A percentile compares a stretch with the other conserved stretches of the same genome.
Conservation (phyloP, 352 stramenopile genomes). For the Phytophthora tentaculata region DNA sequence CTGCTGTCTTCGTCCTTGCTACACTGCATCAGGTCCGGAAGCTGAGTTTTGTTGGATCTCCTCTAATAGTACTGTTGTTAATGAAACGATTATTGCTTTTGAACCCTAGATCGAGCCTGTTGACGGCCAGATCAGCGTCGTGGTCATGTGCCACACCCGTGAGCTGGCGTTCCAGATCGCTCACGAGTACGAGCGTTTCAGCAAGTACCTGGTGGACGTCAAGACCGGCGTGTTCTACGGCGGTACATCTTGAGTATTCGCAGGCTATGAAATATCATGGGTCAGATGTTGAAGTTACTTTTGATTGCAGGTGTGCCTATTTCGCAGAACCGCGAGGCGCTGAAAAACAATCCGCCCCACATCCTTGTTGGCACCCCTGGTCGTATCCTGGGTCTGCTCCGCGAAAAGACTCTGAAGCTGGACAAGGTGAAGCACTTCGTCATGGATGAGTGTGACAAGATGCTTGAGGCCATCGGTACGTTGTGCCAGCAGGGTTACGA, state of each 20-base stretch:
- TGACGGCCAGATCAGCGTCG: slow-evolving; percentile 93
- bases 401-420: slow-evolving; percentile 97
- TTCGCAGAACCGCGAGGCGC: slow-evolving; percentile 94
- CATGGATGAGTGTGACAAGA: slow-evolving; percentile 99
- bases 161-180: slow-evolving; percentile 99
- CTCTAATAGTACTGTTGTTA: slow-evolving; percentile 6
- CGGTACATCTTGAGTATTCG: slow-evolving; percentile 46
- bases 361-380: slow-evolving; percentile 99
- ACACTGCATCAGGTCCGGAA: slow-evolving; percentile 97
- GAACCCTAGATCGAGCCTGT: slow-evolving; percentile 84
- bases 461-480: slow-evolving; percentile 96
- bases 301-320: slow-evolving; percentile 89
- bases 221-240: slow-evolving; percentile 98
- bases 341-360: slow-evolving; percentile 97
- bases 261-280: not conserved
- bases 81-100: slow-evolving; percentile 11
- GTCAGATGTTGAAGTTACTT: slow-evolving; percentile 10
- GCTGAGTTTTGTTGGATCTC: too few relatives aligned
- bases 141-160: slow-evolving; percentile 99
- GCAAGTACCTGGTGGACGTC: slow-evolving; percentile 97
- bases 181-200: slow-evolving; percentile 99
- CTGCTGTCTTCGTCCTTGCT: slow-evolving; percentile 99
- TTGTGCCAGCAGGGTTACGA: slow-evolving; percentile 8
- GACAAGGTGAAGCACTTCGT: slow-evolving; percentile 99
- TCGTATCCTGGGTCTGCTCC: slow-evolving; percentile 89